Evolutionary conservation across 1,139 yeast genomes (phyloP).

Genomic region (Candida tropicalis): DNA sequence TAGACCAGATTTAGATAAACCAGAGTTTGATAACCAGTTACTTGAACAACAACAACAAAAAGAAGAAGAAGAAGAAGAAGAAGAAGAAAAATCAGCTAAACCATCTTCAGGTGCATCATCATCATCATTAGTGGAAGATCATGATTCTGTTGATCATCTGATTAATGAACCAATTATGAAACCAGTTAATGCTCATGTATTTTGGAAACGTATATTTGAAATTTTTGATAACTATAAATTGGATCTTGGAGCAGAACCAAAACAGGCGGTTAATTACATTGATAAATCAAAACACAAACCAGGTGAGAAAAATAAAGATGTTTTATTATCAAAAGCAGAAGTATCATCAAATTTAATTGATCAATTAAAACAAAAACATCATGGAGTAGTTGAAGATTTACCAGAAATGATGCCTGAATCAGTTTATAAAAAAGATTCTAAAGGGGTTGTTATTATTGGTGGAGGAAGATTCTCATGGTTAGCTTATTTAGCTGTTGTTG

Average conservation of each 20-base stretch:
- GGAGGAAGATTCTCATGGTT: conserved; percentile 45
- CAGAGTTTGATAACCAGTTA: no score
- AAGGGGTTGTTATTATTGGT: conserved; percentile 42
- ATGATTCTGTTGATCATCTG: neutral
- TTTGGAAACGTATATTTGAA: conserved; percentile 27
- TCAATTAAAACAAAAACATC: conserved; percentile 30
- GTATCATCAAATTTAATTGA: conserved; percentile 26
- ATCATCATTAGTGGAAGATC: neutral
- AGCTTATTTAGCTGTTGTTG: conserved; percentile 36
- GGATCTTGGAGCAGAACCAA: conserved; percentile 18
- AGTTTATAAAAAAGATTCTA: conserved; percentile 28
- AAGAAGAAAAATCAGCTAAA: neutral
- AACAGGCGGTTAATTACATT: conserved; percentile 26
- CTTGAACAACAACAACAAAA: neutral
- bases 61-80: conserved; percentile 7
- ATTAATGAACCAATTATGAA: conserved; percentile 13
- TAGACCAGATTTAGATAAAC: neutral
- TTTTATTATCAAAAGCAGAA: conserved; percentile 32
- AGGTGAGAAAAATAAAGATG: conserved; percentile 30
- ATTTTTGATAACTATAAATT: conserved; percentile 21
- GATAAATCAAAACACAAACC: conserved; percentile 24
- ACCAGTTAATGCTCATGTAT: conserved; percentile 18
- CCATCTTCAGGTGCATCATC: neutral
- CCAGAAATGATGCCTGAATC: conserved; percentile 28
- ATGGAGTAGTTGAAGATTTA: conserved; percentile 23